Percentiles rank a stretch among this genome's conserved stretches.
Conservation (phyloP, 768 basidiomycete genomes). For the Suillus subaureus region DNA sequence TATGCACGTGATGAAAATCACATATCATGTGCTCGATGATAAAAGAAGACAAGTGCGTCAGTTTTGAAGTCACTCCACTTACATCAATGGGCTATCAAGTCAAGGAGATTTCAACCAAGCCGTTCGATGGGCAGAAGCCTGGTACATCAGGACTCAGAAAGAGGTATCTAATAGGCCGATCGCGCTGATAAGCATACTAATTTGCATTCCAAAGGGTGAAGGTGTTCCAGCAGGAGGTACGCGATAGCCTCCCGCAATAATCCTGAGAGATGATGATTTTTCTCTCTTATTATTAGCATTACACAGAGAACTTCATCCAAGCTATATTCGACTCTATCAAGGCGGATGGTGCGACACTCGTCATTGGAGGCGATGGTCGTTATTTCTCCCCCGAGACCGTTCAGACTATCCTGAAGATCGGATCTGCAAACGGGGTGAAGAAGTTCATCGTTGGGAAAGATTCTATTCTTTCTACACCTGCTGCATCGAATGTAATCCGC, state of each 20-base stretch:
- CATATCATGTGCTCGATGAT: conserved; percentile 8
- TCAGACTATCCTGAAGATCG: conserved; percentile 92
- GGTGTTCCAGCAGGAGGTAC: conserved; percentile 94
- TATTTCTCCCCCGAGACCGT: conserved; percentile 86
- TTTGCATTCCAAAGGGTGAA: conserved; percentile 68
- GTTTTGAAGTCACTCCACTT: conserved; percentile 7
- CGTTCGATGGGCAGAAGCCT: conserved; percentile 94
- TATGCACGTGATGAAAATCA: conserved; percentile 15
- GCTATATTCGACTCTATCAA: conserved; percentile 91
- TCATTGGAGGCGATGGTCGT: conserved; percentile 97
- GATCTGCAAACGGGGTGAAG: conserved; percentile 89
- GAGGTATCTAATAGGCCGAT: conserved; percentile 50
- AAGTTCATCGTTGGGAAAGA: conserved; percentile 94
- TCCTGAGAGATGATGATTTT: conserved; percentile 15
- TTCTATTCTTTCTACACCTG: conserved; percentile 93
- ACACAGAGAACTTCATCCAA: conserved; percentile 99
- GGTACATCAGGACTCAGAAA: conserved; percentile 98
- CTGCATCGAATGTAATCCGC: conserved; percentile 93
- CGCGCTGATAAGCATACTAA: conserved; percentile 25
- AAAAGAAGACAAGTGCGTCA: conserved; percentile 18
- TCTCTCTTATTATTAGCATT: conserved; percentile 59
- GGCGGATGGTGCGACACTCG: conserved; percentile 77
- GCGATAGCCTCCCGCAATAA: conserved; percentile 22
- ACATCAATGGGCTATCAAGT: conserved; percentile 46
- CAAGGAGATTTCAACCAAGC: conserved; percentile 78